A percentile compares a stretch with the other conserved stretches of the same genome.
Evolutionary conservation across 352 stramenopile genomes (phyloP).

Genomic region (Thraustochytrium striatum): DNA sequence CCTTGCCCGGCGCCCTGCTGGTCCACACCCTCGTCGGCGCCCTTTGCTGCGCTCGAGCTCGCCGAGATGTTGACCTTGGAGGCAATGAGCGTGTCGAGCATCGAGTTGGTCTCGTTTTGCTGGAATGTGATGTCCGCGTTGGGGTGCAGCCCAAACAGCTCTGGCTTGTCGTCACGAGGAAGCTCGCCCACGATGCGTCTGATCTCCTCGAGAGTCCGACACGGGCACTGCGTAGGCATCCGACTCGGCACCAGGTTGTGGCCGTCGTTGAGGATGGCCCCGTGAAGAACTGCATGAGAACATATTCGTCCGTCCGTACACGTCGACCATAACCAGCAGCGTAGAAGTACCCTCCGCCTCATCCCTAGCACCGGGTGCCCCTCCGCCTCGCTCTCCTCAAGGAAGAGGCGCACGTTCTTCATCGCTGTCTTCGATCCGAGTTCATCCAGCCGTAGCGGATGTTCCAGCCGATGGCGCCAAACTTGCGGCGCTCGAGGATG

Average conservation of each 20-base stretch:
- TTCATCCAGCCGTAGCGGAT: slow-evolving; percentile 95
- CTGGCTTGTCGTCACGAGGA: slow-evolving; percentile 73
- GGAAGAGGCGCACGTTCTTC: slow-evolving; percentile 77
- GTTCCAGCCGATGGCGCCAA: slow-evolving; percentile 89
- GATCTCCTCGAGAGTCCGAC: slow-evolving; percentile 51
- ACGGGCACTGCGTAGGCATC: slow-evolving; percentile 37
- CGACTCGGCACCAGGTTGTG: slow-evolving; percentile 58
- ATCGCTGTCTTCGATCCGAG: slow-evolving; percentile 87
- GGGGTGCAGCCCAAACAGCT: slow-evolving; percentile 84
- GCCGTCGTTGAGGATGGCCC: slow-evolving; percentile 74
- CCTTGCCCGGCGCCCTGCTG: not conserved
- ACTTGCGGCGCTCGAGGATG: slow-evolving; percentile 86
- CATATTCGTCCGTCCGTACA: slow-evolving; percentile 86
- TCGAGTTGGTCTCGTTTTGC: slow-evolving; percentile 77
- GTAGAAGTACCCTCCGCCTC: too few species aligned
- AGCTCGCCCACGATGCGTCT: slow-evolving; percentile 75
- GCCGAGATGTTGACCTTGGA: slow-evolving; percentile 58
- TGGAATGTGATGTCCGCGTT: slow-evolving; percentile 91
- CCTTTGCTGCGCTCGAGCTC: too few species aligned
- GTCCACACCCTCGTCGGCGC: too few species aligned
- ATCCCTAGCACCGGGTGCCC: slow-evolving; percentile 79
- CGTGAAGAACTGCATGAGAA: slow-evolving; percentile 85
- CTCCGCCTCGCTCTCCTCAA: slow-evolving; percentile 68
- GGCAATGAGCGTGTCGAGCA: slow-evolving; percentile 56
- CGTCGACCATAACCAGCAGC: slow-evolving; percentile 88